Conservation (phyloP, 345 rosid genomes). For the Syzygium jambos region DNA sequence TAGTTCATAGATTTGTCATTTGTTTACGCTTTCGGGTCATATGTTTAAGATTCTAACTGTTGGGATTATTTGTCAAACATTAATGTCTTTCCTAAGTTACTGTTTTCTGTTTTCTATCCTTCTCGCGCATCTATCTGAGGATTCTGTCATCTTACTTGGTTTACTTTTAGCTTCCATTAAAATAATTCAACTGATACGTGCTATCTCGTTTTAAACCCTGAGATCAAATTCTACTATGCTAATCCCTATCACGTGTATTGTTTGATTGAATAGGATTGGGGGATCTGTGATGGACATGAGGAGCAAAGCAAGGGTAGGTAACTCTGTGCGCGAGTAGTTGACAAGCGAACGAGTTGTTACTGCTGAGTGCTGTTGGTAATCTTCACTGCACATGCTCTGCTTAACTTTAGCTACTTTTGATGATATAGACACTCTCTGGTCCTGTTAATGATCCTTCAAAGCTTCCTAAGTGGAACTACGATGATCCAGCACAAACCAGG, state of each 20-base stretch:
- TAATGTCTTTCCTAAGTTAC: neutral
- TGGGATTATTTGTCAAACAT: neutral
- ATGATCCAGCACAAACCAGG: constrained; percentile 95
- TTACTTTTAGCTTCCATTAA: too few species aligned
- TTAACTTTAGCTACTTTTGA: neutral
- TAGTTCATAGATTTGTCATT: neutral
- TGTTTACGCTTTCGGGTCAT: neutral
- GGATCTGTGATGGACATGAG: constrained; percentile 82
- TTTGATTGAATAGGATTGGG: constrained; percentile 47
- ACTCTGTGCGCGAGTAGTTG: neutral
- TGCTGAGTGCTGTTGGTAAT: neutral
- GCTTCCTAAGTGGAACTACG: constrained; percentile 79
- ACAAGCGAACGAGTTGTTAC: neutral
- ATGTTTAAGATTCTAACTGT: neutral
- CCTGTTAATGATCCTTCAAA: constrained; percentile 54
- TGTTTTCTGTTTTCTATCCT: neutral
- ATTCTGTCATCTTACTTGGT: neutral
- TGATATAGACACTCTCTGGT: constrained; percentile 45
- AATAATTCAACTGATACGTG: neutral
- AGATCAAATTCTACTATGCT: neutral
- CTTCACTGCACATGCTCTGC: neutral
- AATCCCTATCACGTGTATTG: neutral
- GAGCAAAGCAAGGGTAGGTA: constrained; percentile 78
- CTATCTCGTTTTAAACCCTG: neutral
- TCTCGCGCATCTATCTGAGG: neutral